These are phyloP conservation scores for Sesbania bispinosa DNA, from an alignment of 306 rosid species.

Conservation along the genomic window DNA sequence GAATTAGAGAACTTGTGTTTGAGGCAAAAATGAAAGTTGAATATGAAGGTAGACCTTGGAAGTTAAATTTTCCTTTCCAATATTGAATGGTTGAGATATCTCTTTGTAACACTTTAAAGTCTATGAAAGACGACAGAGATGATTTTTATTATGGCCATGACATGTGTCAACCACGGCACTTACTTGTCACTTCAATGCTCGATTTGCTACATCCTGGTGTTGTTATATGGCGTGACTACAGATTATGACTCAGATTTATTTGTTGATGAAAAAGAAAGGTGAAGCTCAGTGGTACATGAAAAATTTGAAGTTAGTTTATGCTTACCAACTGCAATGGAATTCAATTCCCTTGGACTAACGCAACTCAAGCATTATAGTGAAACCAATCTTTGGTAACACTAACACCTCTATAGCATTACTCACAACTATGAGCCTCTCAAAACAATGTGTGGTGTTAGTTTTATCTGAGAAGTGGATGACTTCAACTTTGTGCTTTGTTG, in stretches of 20 bases:
- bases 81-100: not conserved
- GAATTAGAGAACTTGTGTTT: too few species aligned
- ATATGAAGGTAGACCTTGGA: not conserved
- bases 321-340: not conserved
- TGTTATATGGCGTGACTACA: slow-evolving; percentile 16
- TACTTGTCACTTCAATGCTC: slow-evolving; percentile 30
- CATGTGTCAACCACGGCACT: slow-evolving; percentile 29
- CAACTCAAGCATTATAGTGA: not conserved
- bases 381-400: not conserved
- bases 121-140: slow-evolving; percentile 16
- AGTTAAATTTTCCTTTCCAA: not conserved
- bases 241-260: slow-evolving; percentile 21
- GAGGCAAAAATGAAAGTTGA: not conserved
- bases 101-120: not conserved
- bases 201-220: slow-evolving; percentile 17
- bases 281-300: slow-evolving; percentile 6
- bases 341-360: not conserved
- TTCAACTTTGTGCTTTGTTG: slow-evolving; percentile 3
- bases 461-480: not conserved
- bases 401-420: not conserved
- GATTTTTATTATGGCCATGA: slow-evolving; percentile 22
- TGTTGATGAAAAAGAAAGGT: not conserved
- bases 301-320: not conserved
- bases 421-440: not conserved
- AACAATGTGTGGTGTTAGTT: not conserved